Evolutionary conservation across 2,329 filamentous ascomycete species (phyloP), one percentile per base, ranked within the genome.

Genomic region (Colletotrichum chrysophilum): DNA sequence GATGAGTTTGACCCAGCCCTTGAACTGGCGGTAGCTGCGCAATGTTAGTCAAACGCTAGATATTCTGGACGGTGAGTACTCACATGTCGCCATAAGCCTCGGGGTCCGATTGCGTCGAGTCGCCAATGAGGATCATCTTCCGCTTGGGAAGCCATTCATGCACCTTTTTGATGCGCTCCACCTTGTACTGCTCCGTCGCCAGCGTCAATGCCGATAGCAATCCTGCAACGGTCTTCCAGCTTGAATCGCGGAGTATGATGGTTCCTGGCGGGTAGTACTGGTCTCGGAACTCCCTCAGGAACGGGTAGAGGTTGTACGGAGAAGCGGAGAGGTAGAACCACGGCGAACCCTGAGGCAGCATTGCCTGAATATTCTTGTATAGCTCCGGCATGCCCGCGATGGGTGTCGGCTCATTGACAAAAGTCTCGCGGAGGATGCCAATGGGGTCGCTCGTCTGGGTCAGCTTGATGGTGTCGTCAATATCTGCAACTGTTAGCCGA

Each of bases 311-410:
- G 80, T 97, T 98, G 87, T 98, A 98, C 0, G 96, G 96, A 0
- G 96, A 98, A 0, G 96, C 96, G 0, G 95, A 97, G 62, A 98
- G 90, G 84, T 98, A 98, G 87, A 98, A 98, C 90, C 95, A 98
- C 0, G 95, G 91, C 2, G 95, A 93, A 10, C 89, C 88, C 10
- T 89, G 81, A 2, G 88, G 86, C 28, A 93, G 80, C 5, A 88
- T 79, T 7, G 85, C 83, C 60, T 93, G 87, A 13, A 98, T 88
- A 71, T 93, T 88, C 26, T 87, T 85, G 86, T 98, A 98, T 1
- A 98, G 89, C 79, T 95, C 93, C 1, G 96, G 94, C 95, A 98
- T 98, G 64, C 95, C 95, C 0, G 88, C 80, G 16, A 96, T 92
- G 0, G 95, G 92, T 16, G 89, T 87, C 0, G 96, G 93, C 18